These are phyloP conservation scores for Aspergillus ustus DNA, from an alignment of 2,329 filamentous ascomycete genomes.

Conservation along the genomic window DNA sequence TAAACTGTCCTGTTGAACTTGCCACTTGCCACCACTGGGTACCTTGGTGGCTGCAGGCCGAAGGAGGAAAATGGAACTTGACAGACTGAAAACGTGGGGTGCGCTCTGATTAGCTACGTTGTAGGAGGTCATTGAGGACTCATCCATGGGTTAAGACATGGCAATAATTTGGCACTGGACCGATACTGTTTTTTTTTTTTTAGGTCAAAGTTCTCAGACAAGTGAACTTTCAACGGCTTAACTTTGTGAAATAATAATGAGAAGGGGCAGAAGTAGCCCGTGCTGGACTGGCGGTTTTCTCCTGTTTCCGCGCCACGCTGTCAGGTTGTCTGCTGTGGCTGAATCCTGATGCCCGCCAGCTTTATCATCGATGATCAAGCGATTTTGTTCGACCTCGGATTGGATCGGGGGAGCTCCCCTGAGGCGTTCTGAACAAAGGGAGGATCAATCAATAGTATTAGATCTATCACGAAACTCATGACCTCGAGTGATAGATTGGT, in stretches of 20 bases:
- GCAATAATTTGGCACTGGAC: background rate
- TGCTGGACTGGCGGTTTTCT: background rate
- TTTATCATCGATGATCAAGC: no score
- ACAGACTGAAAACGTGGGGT: background rate
- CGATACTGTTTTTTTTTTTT: background rate
- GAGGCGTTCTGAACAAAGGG: background rate
- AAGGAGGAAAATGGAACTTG: no score
- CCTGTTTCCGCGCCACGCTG: no score
- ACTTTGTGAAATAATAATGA: background rate
- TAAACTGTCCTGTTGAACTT: no score
- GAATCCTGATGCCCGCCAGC: no score
- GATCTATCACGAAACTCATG: background rate
- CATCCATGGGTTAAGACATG: background rate
- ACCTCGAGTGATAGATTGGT: background rate
- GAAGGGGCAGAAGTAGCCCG: background rate
- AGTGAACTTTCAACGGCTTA: background rate
- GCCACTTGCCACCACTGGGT: no score
- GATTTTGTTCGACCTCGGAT: background rate
- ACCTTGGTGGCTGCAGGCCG: no score
- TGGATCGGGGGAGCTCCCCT: background rate
- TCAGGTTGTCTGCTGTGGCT: no score
- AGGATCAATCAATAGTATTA: background rate
- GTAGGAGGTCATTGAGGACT: background rate
- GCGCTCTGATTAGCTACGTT: background rate
- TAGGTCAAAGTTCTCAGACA: background rate